Evolutionary conservation across 2,329 filamentous ascomycete genomes (phyloP), one percentile per base, ranked within the genome.

Genomic region (Onygena corvina): DNA sequence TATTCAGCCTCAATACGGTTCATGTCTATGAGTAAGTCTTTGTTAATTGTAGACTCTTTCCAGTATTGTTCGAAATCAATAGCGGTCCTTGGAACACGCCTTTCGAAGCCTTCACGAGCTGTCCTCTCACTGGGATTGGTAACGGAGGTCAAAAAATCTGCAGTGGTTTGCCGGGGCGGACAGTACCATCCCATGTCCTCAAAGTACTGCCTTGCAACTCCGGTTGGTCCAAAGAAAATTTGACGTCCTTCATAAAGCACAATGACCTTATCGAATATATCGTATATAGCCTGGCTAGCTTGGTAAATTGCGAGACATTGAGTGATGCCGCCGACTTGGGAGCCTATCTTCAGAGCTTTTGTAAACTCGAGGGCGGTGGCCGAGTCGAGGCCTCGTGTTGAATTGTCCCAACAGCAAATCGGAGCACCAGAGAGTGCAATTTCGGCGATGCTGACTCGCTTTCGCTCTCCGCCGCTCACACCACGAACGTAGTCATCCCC

Each of bases 171-270:
- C 2, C 83, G 74, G 2, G 72, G 63, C 0, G 81, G 81, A 56
- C 82, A 86, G 29, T 74, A 61, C 73, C 78, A 89, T 34, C 84
- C 84, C 64, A 83, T 77, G 9, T 74, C 67, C 57, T 80, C 76
- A 52, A 89, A 88, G 63, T 79, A 88, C 0, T 61, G 61, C 57
- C 75, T 80, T 0, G 84, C 84, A 2, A 70, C 61, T 4, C 58
- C 60, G 0, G 79, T 76, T 0, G 76, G 75, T 0, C 85, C 86
- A 54, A 82, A 89, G 67, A 79, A 90, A 53, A 89, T 89, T 59
- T 89, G 77, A 0, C 81, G 75, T 0, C 85, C 86, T 59, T 88
- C 81, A 58, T 89, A 87, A 0, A 89, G 68, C 0, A 90, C 81
- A 0, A 80, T 73, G 0, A 77, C 78, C 61, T 88, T 88, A 66